Evolutionary conservation across 23 red algal species (phyloP).

Genomic region (Gracilariopsis chorda): DNA sequence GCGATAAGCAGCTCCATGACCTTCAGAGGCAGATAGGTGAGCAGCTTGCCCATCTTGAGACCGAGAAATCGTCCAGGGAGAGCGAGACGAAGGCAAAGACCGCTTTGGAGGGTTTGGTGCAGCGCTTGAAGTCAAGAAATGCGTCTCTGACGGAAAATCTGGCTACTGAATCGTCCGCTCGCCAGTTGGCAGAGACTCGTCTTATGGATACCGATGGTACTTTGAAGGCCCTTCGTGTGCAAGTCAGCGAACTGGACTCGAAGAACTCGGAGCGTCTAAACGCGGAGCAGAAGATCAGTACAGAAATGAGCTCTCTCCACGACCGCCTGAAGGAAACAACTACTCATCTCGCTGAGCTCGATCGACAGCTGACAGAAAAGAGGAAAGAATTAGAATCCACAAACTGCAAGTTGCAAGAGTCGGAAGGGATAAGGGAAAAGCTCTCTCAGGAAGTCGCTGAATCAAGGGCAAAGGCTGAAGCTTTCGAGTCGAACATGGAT

Average conservation of each 20-base stretch:
- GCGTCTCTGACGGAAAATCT: background rate
- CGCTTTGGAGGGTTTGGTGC: background rate
- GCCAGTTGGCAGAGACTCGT: background rate
- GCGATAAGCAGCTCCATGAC: conserved; percentile 4
- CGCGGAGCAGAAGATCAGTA: background rate
- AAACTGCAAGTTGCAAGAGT: background rate
- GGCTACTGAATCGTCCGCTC: background rate
- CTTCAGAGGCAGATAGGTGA: background rate
- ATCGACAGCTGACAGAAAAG: background rate
- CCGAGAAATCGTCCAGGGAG: background rate
- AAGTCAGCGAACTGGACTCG: background rate
- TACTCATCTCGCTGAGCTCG: background rate
- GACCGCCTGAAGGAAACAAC: background rate
- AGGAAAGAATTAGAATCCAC: background rate
- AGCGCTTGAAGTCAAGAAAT: conserved; percentile 32
- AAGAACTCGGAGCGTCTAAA: background rate
- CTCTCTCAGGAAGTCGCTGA: background rate
- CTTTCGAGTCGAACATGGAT: background rate
- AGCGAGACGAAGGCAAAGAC: background rate
- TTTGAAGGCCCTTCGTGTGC: background rate
- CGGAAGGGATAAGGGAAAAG: background rate
- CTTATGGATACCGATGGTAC: background rate
- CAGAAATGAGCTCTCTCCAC: background rate
- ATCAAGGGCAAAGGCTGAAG: background rate
- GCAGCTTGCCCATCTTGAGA: background rate